These are phyloP conservation scores for Pestalotiopsis sp. DNA, from an alignment of 2,329 filamentous ascomycete genomes.

Conservation along the genomic window DNA sequence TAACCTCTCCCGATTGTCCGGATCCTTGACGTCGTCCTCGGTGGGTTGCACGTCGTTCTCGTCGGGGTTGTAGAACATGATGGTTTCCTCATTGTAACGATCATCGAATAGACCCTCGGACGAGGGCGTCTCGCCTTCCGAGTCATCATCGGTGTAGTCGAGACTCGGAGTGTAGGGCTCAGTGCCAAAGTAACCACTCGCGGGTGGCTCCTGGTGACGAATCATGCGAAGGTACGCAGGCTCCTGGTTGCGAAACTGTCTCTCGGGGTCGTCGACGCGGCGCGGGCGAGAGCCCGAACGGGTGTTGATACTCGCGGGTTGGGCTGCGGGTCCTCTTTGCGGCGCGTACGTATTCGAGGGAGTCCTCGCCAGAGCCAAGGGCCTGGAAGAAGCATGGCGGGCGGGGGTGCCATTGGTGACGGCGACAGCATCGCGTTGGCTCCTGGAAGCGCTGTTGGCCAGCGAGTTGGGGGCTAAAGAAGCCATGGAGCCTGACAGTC, in stretches of 20 bases:
- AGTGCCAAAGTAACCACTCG: constrained; percentile 66
- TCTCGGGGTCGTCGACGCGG: constrained; percentile 49
- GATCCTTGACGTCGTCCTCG: constrained; percentile 85
- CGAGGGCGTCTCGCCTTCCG: constrained; percentile 87
- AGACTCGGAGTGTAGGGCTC: constrained; percentile 72
- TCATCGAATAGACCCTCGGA: constrained; percentile 86
- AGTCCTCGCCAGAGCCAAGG: constrained; percentile 66
- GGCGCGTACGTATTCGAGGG: constrained; percentile 82
- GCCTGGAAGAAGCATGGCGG: constrained; percentile 64
- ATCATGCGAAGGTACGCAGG: constrained; percentile 93
- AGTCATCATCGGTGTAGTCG: constrained; percentile 75
- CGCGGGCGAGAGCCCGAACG: constrained; percentile 48
- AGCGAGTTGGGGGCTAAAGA: constrained; percentile 44
- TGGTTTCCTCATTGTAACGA: constrained; percentile 86
- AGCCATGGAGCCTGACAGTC: constrained; percentile 44
- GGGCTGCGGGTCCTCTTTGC: constrained; percentile 52
- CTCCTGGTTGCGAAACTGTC: constrained; percentile 75
- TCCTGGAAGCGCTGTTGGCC: constrained; percentile 47
- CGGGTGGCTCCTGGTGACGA: constrained; percentile 68
- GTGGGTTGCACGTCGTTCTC: constrained; percentile 89
- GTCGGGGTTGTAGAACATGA: constrained; percentile 78
- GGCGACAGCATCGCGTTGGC: constrained; percentile 37
- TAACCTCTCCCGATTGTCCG: constrained; percentile 83
- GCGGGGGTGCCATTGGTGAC: constrained; percentile 32
- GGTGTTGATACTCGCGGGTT: constrained; percentile 46